Base-by-base conservation (phyloP, 345 rosid genomes). In the Camelina neglecta region DNA sequence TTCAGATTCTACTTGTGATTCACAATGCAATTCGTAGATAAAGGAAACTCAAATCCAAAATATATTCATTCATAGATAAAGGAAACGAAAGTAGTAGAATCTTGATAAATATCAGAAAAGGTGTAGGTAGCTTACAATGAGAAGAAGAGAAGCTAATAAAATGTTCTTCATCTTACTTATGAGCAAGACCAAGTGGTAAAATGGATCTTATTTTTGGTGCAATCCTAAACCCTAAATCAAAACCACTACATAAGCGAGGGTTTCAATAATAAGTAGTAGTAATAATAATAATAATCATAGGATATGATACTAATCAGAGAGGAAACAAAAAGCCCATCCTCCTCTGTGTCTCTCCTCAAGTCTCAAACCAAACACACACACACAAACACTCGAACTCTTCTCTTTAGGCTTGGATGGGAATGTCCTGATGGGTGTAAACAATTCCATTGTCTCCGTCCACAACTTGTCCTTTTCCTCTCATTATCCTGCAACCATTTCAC, bases 401-500 rank as follows among this genome's bases (percentile, higher is more conserved):
- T 71, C 59, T 29, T 54, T 75, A 80, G 24, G 82, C 65, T 47
- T 81, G 75, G 18, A 68, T 41, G 6, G 88, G 78, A 11, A 92
- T 65, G 71, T 87, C 94, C 71, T 85, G 84, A 80, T 96, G 99
- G 71, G 84, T 85, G 74, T 93, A 96, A 41, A 36, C 38, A 2
- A 96, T 81, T 26, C 89, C 92, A 65, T 87, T 91, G 82, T 96
- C 98, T 56, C 97, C 96, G 75, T 88, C 88, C 65, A 96, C 99
- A 44, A 93, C 93, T 74, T 96, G 99, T 39, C 99, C 99, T 6
- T 78, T 81, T 49, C 99, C 99, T 84, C 86, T 87, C 50, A 96
- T 87, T 74, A 93, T 83, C 99, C 99, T 96, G 93, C 86, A 83
- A 6, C 41, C 63, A 70, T 63, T 56, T 58, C 67, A 59, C 62